Conservation (phyloP, 352 stramenopile species). For the Pythium utonaiense region DNA sequence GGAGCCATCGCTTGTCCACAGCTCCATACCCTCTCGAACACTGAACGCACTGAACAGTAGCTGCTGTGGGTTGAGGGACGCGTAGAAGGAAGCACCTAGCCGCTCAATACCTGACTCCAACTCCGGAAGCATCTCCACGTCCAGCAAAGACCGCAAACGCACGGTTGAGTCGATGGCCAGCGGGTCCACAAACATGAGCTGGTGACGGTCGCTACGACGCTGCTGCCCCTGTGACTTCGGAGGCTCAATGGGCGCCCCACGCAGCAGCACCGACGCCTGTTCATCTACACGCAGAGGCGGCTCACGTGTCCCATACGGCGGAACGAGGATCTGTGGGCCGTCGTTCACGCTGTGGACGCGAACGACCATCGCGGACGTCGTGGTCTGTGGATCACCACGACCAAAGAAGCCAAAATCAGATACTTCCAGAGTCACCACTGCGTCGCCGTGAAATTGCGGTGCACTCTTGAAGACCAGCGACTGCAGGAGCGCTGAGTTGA, state of each 20-base stretch:
- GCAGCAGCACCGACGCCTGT: slow-evolving; percentile 32
- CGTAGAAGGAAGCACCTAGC: background rate
- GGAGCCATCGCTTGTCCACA: slow-evolving; percentile 81
- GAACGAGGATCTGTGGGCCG: slow-evolving; percentile 35
- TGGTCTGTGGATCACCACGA: slow-evolving; percentile 14
- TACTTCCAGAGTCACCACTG: slow-evolving; percentile 34
- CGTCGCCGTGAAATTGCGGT: slow-evolving; percentile 30
- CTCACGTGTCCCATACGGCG: slow-evolving; percentile 33
- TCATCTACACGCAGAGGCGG: slow-evolving; percentile 42
- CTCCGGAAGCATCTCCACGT: background rate
- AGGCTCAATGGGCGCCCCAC: slow-evolving; percentile 26
- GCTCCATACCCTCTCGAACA: slow-evolving; percentile 35
- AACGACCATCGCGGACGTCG: slow-evolving; percentile 35
- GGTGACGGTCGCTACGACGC: background rate
- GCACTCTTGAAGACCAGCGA: slow-evolving; percentile 34
- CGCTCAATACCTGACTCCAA: background rate
- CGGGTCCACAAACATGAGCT: slow-evolving; percentile 25
- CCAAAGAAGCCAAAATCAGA: slow-evolving; percentile 13
- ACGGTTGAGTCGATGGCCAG: background rate
- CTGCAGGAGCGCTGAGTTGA: slow-evolving; percentile 38
- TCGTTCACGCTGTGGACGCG: slow-evolving; percentile 35
- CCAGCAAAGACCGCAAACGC: slow-evolving; percentile 8
- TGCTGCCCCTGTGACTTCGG: background rate
- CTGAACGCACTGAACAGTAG: slow-evolving; percentile 35
- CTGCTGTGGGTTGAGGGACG: slow-evolving; percentile 9